Evolutionary conservation across 345 rosid species (phyloP).

Genomic region (Populus euphratica): DNA sequence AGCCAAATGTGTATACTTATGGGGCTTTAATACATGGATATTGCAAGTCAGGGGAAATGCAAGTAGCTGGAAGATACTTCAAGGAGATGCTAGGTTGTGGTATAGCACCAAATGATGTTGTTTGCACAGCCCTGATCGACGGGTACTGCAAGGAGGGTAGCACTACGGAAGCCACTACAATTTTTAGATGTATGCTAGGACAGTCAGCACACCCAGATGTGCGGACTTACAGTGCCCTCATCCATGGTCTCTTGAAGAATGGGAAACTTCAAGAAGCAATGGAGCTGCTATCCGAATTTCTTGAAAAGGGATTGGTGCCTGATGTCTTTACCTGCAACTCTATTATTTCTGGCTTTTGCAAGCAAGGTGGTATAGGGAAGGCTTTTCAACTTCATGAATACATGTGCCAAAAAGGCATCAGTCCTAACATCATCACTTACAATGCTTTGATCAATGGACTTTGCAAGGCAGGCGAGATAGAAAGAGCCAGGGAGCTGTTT

Average conservation of each 20-base stretch:
- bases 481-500: slow-evolving; percentile 53
- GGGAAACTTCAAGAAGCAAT: slow-evolving; percentile 59
- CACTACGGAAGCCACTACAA: slow-evolving; percentile 46
- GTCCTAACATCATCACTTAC: slow-evolving; percentile 60
- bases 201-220: slow-evolving; percentile 48
- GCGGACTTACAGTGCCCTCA: slow-evolving; percentile 49
- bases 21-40: slow-evolving; percentile 60
- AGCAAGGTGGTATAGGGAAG: slow-evolving; percentile 42
- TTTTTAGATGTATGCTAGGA: slow-evolving; percentile 49
- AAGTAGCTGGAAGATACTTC: slow-evolving; percentile 53
- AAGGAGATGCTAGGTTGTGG: slow-evolving; percentile 61
- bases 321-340: slow-evolving; percentile 62
- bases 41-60: slow-evolving; percentile 54
- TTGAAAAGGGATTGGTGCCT: slow-evolving; percentile 48
- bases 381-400: slow-evolving; percentile 46
- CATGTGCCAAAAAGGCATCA: slow-evolving; percentile 51
- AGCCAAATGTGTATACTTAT: slow-evolving; percentile 63
- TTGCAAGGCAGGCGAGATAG: slow-evolving; percentile 52
- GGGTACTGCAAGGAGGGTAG: slow-evolving; percentile 67
- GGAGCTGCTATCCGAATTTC: slow-evolving; percentile 54
- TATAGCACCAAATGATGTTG: slow-evolving; percentile 50
- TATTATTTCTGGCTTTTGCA: slow-evolving; percentile 59
- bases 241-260: slow-evolving; percentile 60
- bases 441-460: slow-evolving; percentile 63
- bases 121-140: slow-evolving; percentile 51